Base-by-base conservation (phyloP, 2,329 filamentous ascomycete genomes). In the Domatiomyces catenatus region DNA sequence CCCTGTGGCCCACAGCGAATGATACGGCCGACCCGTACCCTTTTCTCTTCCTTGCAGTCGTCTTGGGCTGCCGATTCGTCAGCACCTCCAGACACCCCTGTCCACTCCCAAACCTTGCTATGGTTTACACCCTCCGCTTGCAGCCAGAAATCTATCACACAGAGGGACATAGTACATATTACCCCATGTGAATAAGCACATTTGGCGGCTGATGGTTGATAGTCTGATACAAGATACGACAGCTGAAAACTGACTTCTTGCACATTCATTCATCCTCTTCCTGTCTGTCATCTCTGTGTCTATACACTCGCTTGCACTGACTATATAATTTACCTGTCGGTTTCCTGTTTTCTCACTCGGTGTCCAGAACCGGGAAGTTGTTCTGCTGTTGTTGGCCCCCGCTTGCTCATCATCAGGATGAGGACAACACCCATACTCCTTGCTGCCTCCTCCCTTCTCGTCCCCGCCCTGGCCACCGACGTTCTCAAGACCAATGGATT, bases 401-500 rank as follows among this genome's bases (percentile, higher is more conserved):
- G 2, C 43, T 15, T 2, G 2, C 10, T 32, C 5, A 4, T 39
- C 7, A 39, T 15, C 32, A 57, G 53, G 54, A 54, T 54, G 56
- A 56, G 50, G 52, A 26, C 46, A 15, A 51, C 52, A 19, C 42
- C 43, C 22, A 42, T 53, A 17, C 50, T 50, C 8, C 19, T 58
- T 18, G 52, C 52, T 36, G 57, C 52, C n/a, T 45, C 56, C 45
- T 53, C 50, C 24, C 50, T 59, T 8, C 48, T 57, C 43, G 48
- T 45, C 19, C 50, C 52, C 42, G 82, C 75, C 49, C 64, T 84
- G 52, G 85, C 78, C 50, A 74, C 70, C 54, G 80, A 90, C 59
- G 72, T 93, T 52, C 77, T 98, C 52, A 77, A 82, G 63, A 95
- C 89, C 20, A 77, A 76, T 55, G 86, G 88, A 52, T 94, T 92